Evolutionary conservation across 1,284 basidiomycete species (phyloP).

Genomic region (Peniophora sp.): DNA sequence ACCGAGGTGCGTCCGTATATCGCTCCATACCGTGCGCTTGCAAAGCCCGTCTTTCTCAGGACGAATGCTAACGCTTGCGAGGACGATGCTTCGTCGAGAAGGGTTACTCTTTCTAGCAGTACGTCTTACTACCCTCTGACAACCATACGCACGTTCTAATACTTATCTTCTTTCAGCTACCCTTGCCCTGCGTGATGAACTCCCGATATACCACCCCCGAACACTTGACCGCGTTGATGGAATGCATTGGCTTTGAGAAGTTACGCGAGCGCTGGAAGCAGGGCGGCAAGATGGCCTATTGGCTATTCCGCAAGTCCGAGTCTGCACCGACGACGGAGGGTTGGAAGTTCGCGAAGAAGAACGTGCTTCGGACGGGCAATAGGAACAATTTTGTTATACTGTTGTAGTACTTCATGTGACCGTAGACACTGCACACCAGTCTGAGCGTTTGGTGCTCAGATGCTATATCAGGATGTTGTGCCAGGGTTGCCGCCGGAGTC

Average conservation of each 20-base stretch:
- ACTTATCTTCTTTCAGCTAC: slow-evolving; percentile 42
- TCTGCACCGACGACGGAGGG: slow-evolving; percentile 9
- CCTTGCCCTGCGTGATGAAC: slow-evolving; percentile 74
- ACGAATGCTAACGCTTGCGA: slow-evolving; percentile 63
- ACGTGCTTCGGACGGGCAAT: slow-evolving; percentile 51
- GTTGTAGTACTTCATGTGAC: neutral
- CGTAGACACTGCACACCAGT: too few relatives aligned
- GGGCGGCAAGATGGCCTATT: slow-evolving; percentile 72
- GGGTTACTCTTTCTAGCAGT: slow-evolving; percentile 73
- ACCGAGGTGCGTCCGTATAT: slow-evolving; percentile 53
- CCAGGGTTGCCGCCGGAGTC: too few relatives aligned
- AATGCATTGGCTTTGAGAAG: slow-evolving; percentile 54
- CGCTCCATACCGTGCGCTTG: neutral
- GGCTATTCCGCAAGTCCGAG: slow-evolving; percentile 49
- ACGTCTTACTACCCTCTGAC: too few relatives aligned
- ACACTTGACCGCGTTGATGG: slow-evolving; percentile 53
- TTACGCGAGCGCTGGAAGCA: slow-evolving; percentile 52
- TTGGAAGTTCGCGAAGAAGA: slow-evolving; percentile 45
- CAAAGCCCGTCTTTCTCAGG: slow-evolving; percentile 33
- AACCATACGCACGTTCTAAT: too few relatives aligned
- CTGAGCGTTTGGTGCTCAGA: too few relatives aligned
- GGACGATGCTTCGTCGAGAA: slow-evolving; percentile 45
- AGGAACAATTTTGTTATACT: slow-evolving; percentile 78
- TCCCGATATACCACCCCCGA: slow-evolving; percentile 71
- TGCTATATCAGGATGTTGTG: too few relatives aligned